A percentile compares a stretch with the other conserved stretches of the same genome.
These are phyloP conservation scores for Trypanosoma brucei DNA, from an alignment of 208 protist genomes.

Conservation along the genomic window DNA sequence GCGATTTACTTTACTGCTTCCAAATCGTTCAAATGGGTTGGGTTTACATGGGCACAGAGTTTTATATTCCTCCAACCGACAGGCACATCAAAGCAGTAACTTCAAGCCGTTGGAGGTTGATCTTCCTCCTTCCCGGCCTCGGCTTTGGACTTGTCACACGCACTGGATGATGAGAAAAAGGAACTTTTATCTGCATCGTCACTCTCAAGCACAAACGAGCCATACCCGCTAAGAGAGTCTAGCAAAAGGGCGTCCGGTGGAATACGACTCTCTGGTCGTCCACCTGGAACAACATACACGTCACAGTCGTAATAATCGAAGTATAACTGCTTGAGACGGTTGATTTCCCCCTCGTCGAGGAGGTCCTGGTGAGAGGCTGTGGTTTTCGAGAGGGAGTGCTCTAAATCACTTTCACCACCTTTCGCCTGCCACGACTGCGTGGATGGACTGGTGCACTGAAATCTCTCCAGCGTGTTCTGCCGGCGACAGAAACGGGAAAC, in stretches of 20 bases:
- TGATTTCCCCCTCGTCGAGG: conserved; percentile 60
- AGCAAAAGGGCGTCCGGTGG: conserved; percentile 19
- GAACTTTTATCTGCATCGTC: not conserved
- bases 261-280: conserved; percentile 12
- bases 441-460: conserved; percentile 1
- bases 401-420: not conserved
- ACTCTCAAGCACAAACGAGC: conserved; percentile 20
- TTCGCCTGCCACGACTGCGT: conserved; percentile 8
- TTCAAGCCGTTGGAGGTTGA: not conserved
- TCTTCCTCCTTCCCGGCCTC: not conserved
- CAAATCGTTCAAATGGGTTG: no score
- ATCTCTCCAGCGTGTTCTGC: conserved; percentile 1
- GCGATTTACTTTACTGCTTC: no score
- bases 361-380: conserved; percentile 44
- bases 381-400: conserved; percentile 24
- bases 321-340: conserved; percentile 75
- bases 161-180: conserved; percentile 12
- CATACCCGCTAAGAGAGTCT: conserved; percentile 20
- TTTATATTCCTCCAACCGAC: not conserved
- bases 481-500: conserved; percentile 4
- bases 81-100: no score
- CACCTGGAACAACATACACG: conserved; percentile 32
- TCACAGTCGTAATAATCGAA: conserved; percentile 90
- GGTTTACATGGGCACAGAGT: not conserved
- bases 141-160: not conserved